Evolutionary conservation across 1,284 basidiomycete genomes (phyloP), one percentile per base, ranked within the genome.

Genomic region (Boletus mariae): DNA sequence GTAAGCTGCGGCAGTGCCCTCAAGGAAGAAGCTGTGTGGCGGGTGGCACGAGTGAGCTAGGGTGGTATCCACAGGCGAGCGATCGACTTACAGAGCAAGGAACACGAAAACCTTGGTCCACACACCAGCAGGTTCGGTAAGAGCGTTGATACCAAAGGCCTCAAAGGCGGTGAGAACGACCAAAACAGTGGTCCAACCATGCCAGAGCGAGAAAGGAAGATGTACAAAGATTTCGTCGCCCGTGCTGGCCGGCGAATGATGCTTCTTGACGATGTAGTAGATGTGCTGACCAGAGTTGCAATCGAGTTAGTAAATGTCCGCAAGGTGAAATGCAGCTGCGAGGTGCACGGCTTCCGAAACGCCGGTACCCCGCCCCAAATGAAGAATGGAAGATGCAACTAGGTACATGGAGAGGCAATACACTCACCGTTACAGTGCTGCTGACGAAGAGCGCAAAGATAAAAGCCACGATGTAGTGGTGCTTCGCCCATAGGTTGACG

Each of bases 91-190:
- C 81, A 92, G 73, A 58, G 82, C 90, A 44, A 97, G 83, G 83
- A 97, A 96, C 54, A 95, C 94, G 61, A 95, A 91, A 62, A 93
- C 83, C 69, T 96, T 94, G 68, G 93, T 96, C 84, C 92, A 92
- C 55, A 94, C 73, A 26, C 93, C 93, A 1, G 92, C 85, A 41
- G 71, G 71, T 60, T 88, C 76, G 47, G 70, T 71, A 60, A 77
- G 65, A 0, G 90, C 83, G 68, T 94, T 80, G 55, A 86, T 84
- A 59, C 94, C 94, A 64, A 96, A 96, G 0, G 93, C 94, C 68
- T 94, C 87, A 70, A 98, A 97, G 4, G 82, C 87, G 45, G 91
- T 89, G 56, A 97, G 75, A 57, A 97, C 79, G 60, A 96, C 89
- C 54, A 97, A 83, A 49, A 97, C 88, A 47, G 92, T 94, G 13